Evolutionary conservation across 768 basidiomycete genomes (phyloP).

Genomic region (Mycena metata): DNA sequence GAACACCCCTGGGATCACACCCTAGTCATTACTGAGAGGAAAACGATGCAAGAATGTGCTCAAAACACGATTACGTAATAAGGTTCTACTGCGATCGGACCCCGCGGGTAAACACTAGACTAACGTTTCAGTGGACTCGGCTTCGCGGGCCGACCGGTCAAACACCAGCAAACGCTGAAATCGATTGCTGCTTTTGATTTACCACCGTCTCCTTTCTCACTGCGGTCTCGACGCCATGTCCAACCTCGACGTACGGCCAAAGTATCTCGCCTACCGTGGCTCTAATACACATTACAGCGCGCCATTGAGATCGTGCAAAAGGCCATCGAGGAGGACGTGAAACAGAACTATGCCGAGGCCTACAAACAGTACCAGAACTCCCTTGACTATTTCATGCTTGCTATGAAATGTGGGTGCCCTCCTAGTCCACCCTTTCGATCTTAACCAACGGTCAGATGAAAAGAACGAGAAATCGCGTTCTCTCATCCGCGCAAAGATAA

Average conservation of each 20-base stretch:
- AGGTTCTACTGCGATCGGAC: no score
- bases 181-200: conserved; percentile 2
- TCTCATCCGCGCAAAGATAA: conserved; percentile 89
- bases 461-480: conserved; percentile 94
- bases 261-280: neutral
- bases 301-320: conserved; percentile 94
- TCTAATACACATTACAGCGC: conserved; percentile 44
- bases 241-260: conserved; percentile 40
- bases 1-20: no score
- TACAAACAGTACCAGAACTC: conserved; percentile 96
- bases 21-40: no score
- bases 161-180: conserved; percentile 8
- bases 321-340: conserved; percentile 93
- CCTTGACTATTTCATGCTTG: conserved; percentile 98
- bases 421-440: neutral
- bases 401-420: conserved; percentile 82
- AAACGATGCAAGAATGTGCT: no score
- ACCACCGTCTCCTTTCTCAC: conserved; percentile 15
- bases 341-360: conserved; percentile 93
- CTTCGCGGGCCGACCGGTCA: no score
- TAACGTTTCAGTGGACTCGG: no score
- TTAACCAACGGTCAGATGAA: conserved; percentile 67
- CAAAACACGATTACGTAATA: no score
- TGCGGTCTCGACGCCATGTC: conserved; percentile 21
- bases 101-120: no score